These are phyloP conservation scores for Trichosporon asahii DNA, from an alignment of 1,284 basidiomycete genomes.

Conservation along the genomic window DNA sequence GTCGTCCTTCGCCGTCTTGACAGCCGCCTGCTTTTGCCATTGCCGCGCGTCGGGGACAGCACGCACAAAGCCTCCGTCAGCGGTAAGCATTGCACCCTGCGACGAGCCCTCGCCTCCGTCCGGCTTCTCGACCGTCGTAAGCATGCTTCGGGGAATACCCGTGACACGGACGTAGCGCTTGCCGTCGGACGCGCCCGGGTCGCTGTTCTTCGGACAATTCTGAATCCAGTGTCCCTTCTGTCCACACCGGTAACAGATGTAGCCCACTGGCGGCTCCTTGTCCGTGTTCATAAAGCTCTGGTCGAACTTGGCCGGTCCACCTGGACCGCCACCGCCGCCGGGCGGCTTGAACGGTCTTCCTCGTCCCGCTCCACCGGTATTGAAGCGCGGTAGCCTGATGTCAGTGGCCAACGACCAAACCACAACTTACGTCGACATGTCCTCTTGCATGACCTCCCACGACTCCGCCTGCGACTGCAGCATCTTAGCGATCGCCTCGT, in stretches of 20 bases:
- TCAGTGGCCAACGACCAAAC: neutral
- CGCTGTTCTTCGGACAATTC: constrained; percentile 95
- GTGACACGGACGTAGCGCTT: constrained; percentile 97
- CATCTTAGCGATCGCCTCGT: constrained; percentile 49
- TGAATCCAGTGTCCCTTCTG: constrained; percentile 99
- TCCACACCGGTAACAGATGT: constrained; percentile 98
- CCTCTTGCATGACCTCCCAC: constrained; percentile 51
- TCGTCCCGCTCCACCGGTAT: constrained; percentile 18
- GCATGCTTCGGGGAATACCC: constrained; percentile 93
- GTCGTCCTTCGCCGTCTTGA: constrained; percentile 76
- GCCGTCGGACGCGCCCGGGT: constrained; percentile 87
- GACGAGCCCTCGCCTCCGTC: constrained; percentile 63
- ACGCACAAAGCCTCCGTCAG: constrained; percentile 92
- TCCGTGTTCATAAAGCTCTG: constrained; percentile 28
- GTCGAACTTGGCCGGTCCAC: constrained; percentile 36
- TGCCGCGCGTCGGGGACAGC: constrained; percentile 87
- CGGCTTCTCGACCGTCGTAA: constrained; percentile 91
- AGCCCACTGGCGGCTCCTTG: constrained; percentile 68
- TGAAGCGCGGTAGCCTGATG: constrained; percentile 20
- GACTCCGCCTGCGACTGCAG: constrained; percentile 46
- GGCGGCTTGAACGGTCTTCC: constrained; percentile 24
- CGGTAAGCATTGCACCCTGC: constrained; percentile 91
- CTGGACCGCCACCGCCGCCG: constrained; percentile 38
- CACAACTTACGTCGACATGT: constrained; percentile 45
- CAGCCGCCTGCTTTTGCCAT: constrained; percentile 82